phyloP scores from a whole-genome alignment of 768 basidiomycete species.

The Boletus bicolor region DNA sequence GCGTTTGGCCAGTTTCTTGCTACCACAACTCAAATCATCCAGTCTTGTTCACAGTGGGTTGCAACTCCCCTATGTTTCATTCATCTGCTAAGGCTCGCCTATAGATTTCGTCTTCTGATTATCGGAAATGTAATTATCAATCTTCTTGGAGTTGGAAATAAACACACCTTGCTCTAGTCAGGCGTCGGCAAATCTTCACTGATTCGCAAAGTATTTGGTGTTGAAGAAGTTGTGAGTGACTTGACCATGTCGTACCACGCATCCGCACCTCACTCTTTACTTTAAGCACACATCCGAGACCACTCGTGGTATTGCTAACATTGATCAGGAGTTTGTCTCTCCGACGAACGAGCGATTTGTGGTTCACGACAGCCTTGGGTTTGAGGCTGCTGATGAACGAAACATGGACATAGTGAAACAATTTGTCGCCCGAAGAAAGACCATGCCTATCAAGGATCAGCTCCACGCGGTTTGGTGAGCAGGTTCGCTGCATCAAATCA shows the following conservation, averaged over 20 bases:
- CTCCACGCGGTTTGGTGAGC: constrained; percentile 17
- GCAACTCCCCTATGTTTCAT: neutral
- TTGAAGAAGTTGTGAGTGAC: constrained; percentile 7
- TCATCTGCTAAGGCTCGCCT: neutral
- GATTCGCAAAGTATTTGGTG: constrained; percentile 13
- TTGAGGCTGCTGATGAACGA: constrained; percentile 9
- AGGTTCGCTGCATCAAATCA: neutral
- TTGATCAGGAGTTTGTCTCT: constrained; percentile 15
- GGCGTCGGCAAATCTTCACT: constrained; percentile 17
- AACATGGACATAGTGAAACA: constrained; percentile 3
- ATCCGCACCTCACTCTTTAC: neutral
- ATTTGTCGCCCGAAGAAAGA: constrained; percentile 5
- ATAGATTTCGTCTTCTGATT: constrained; percentile 15
- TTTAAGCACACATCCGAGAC: constrained; percentile 1
- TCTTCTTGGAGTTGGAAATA: neutral
- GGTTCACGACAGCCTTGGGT: constrained; percentile 18
- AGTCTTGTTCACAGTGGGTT: constrained; percentile 12
- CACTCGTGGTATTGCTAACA: constrained; percentile 6
- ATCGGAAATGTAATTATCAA: constrained; percentile 12
- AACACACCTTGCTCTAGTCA: constrained; percentile 3
- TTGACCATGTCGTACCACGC: neutral
- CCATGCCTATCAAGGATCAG: constrained; percentile 3
- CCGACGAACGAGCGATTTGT: constrained; percentile 13
- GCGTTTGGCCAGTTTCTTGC: constrained; percentile 2
- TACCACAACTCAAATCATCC: constrained; percentile 7